Base-by-base conservation (phyloP, 2,329 filamentous ascomycete genomes). In the Endoconidiophora laricicola region DNA sequence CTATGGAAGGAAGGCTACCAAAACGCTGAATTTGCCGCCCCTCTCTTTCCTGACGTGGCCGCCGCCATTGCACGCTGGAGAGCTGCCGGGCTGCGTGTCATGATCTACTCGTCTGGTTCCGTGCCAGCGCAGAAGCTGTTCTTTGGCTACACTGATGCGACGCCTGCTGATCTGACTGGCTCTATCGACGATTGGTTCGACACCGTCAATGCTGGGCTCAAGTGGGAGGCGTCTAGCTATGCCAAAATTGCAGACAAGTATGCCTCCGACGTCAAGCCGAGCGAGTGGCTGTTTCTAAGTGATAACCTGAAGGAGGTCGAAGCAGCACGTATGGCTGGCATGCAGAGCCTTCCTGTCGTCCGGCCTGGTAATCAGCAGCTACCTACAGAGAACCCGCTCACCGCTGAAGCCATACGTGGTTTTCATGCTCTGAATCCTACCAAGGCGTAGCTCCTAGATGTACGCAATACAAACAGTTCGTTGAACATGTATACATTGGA, bases 41-140 rank as follows among this genome's bases (percentile, higher is more conserved):
- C 82, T 7, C 69, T 91, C 53, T 91, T 86, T 61, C 66, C 73
- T 3, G 85, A 91, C 59, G 84, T 90, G 16, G 67, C 75, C n/a
- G 71, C 76, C 6, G 72, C 73, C 55, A 68, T 87, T 55, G 63
- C 68, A 48, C 57, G 66, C 41, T 87, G 83, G 76, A 69, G 72
- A 49, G 61, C 64, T 14, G 62, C 68, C 26, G 73, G 72, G 23
- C 67, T 76, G 54, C 68, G 68, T 53, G 71, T 88, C 55, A 76
- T 83, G 58, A 88, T 91, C 60, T 91, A 88, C 66, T 87, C 82
- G 3, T 87, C 82, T 10, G 85, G 85, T 29, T 87, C 82, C 20
- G 81, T 90, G 4, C 72, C 80, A 18, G 85, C 85, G 12, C 85
- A 91, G 69, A 85, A 86, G 65, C 69, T 90, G 54, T 72, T 90